Base-by-base conservation (phyloP, 2,329 filamentous ascomycete genomes). In the Fusarium chlamydosporum region DNA sequence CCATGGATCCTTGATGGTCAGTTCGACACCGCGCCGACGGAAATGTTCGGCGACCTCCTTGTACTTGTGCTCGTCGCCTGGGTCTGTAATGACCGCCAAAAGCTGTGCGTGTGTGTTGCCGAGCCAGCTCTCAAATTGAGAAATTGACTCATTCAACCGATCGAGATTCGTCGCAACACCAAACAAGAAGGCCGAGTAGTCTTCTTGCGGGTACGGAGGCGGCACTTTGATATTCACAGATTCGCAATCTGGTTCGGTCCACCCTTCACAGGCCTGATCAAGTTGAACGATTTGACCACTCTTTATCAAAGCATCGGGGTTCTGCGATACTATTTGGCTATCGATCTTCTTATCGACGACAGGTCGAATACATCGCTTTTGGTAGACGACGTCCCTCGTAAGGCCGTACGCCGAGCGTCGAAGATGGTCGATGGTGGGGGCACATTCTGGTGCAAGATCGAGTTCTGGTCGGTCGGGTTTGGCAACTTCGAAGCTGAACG, bases 81-180 rank as follows among this genome's bases (percentile, higher is more conserved):
- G 74, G 7, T 89, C 85, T 1, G 83, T 80, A 4, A 87, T 79
- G 31, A 84, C 74, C 18, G 82, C 85, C 15, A 89, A 78, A 16
- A 89, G 82, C 40, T 81, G 82, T 5, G 85, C 82, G 13, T 81
- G 81, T 0, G 84, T 83, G 40, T 82, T 79, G 3, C 82, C 79
- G 1, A 88, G 81, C 88, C 87, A 89, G 65, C 87, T 85, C 15
- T 82, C 77, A 57, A 89, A 86, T 16, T 83, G 79, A 12, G 82
- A 76, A 35, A 88, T 76, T 1, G 86, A 86, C 8, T 82, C 80
- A 38, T 81, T 76, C 56, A 89, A 75, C 34, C 87, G 82, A 27
- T 81, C 79, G 33, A 84, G 79, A 9, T 79, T 83, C 23, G 86
- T 88, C 1, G 87, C 85, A 6, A 89, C 82, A 56, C 86, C 87